A percentile compares a stretch with the other conserved stretches of the same genome.
These are phyloP conservation scores for Cymbidium sinense DNA, from an alignment of 106 monocot species.

Conservation along the genomic window DNA sequence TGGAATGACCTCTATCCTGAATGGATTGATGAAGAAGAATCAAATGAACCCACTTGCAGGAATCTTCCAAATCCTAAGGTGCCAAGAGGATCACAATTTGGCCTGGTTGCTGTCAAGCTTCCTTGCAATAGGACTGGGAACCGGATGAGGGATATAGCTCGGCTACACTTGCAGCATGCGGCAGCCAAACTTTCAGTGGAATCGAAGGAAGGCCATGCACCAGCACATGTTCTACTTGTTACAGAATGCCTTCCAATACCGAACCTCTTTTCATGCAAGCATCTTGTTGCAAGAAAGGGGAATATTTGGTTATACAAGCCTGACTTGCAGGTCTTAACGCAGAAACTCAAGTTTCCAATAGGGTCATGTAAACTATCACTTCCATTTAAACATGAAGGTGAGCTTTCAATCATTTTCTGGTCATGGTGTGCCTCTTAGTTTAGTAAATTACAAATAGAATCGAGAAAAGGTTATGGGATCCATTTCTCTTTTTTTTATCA, in stretches of 20 bases:
- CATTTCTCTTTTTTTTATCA: no score
- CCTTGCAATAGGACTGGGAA: constrained; percentile 36
- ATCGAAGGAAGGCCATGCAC: constrained; percentile 8
- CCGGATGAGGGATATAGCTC: constrained; percentile 68
- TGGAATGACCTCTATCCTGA: constrained; percentile 47
- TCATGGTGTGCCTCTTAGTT: not conserved
- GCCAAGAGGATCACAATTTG: constrained; percentile 20
- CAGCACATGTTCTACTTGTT: constrained; percentile 48
- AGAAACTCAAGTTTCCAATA: constrained; percentile 51
- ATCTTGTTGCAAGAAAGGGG: constrained; percentile 39
- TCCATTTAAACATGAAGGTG: constrained; percentile 46
- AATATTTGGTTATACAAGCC: constrained; percentile 68
- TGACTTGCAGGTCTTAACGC: constrained; percentile 22
- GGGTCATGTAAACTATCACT: constrained; percentile 73
- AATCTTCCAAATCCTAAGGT: constrained; percentile 30
- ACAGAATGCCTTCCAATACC: constrained; percentile 71
- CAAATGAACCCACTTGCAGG: not conserved
- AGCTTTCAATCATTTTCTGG: not conserved
- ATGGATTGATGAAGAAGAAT: constrained; percentile 33
- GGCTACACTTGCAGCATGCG: constrained; percentile 63
- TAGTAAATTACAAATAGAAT: not conserved
- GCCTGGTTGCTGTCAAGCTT: constrained; percentile 68
- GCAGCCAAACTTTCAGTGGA: constrained; percentile 57
- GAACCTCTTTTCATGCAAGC: constrained; percentile 62
- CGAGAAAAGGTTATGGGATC: not conserved